A percentile compares a stretch with the other conserved stretches of the same genome.
phyloP scores from a whole-genome alignment of 495 filamentous ascomycete genomes.

The Echria macrotheca region DNA sequence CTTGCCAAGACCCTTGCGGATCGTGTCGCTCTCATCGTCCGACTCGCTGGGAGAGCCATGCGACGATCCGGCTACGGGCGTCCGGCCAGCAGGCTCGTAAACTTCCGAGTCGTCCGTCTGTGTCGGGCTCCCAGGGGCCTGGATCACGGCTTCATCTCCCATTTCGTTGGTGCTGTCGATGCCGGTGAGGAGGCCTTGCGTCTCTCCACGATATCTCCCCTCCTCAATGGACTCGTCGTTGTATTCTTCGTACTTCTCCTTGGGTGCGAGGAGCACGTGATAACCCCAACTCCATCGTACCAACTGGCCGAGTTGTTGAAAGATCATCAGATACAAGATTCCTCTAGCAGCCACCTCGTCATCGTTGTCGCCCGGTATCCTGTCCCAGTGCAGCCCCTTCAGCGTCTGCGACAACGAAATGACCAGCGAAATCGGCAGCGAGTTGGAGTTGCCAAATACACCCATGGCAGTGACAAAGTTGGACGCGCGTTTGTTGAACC shows the following conservation, averaged over 20 bases:
- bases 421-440: conserved; percentile 92
- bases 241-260: conserved; percentile 61
- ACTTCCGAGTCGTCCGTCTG: conserved; percentile 34
- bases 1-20: conserved; percentile 21
- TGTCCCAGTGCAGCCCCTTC: conserved; percentile 88
- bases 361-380: conserved; percentile 84
- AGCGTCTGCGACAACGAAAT: conserved; percentile 89
- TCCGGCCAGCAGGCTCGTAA: conserved; percentile 43
- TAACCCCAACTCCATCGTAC: conserved; percentile 98
- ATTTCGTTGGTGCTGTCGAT: conserved; percentile 29
- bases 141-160: conserved; percentile 8
- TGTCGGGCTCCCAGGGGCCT: conserved; percentile 17
- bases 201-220: conserved; percentile 64
- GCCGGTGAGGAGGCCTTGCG: conserved; percentile 22
- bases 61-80: conserved; percentile 38
- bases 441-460: conserved; percentile 98
- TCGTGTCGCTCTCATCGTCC: conserved; percentile 29
- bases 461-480: conserved; percentile 98
- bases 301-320: conserved; percentile 93
- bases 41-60: conserved; percentile 37
- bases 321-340: conserved; percentile 92
- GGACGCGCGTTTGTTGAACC: conserved; percentile 73
- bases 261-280: conserved; percentile 80
- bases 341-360: conserved; percentile 90
- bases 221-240: conserved; percentile 54